Evolutionary conservation across 768 basidiomycete species (phyloP).

Genomic region (Holtermanniella nyarrowii): DNA sequence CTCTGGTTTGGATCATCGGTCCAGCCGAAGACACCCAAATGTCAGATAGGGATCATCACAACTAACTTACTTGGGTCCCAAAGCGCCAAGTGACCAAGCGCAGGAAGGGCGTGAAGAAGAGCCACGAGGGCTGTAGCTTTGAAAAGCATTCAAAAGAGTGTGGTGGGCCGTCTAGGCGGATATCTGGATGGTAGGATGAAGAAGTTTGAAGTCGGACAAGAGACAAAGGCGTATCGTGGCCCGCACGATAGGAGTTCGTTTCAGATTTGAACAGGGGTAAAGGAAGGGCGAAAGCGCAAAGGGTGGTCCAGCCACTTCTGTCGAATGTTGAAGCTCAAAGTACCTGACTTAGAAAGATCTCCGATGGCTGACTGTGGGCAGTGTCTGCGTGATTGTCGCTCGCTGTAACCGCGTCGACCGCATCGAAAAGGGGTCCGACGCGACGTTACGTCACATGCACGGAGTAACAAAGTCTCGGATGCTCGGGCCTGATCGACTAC

Average conservation of each 20-base stretch:
- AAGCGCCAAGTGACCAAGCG: not conserved
- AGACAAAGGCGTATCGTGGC: not conserved
- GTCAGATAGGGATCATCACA: not conserved
- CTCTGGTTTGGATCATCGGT: constrained; percentile 24
- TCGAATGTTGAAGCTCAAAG: too few relatives aligned
- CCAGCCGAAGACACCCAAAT: not conserved
- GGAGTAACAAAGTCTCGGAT: too few relatives aligned
- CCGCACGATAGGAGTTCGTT: not conserved
- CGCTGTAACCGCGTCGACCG: too few relatives aligned
- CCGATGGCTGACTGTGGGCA: too few relatives aligned
- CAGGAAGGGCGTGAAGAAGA: not conserved
- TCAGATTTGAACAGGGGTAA: not conserved
- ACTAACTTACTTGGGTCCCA: not conserved
- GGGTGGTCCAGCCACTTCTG: too few relatives aligned
- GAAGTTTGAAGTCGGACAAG: too few relatives aligned
- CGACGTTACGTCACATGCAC: too few relatives aligned
- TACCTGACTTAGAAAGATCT: too few relatives aligned
- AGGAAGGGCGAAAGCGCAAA: too few relatives aligned
- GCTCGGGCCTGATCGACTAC: too few relatives aligned
- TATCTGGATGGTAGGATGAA: not conserved
- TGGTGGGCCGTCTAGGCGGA: not conserved
- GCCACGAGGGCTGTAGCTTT: not conserved
- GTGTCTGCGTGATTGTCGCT: too few relatives aligned
- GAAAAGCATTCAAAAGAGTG: not conserved
- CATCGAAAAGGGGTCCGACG: too few relatives aligned